Base-by-base conservation (phyloP, 192 early-diverging fungal genomes). In the Gryganskiella cystojenkinii region DNA sequence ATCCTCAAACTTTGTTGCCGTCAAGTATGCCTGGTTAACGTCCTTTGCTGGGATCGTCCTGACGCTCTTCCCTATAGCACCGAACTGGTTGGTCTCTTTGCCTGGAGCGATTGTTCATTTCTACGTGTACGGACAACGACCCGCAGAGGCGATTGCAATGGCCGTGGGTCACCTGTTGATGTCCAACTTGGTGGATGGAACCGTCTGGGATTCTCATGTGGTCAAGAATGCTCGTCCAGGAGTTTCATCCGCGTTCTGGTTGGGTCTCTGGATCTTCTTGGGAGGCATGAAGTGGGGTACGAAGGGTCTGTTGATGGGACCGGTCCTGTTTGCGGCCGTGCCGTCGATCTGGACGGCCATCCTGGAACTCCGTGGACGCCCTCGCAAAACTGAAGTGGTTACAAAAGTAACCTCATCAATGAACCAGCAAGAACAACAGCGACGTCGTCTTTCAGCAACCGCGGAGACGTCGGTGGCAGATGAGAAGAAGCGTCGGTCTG, bases 11-110 rank as follows among this genome's bases (percentile, higher is more conserved):
- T 69, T 78, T 60, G 74, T 78, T 6, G 44, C 61, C 4, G 37
- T 67, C 53, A 68, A 69, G 56, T 78, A 78, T 31, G 74, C 74
- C n/a, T 78, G 74, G 74, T 15, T 78, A 42, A 69, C 74, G 17
- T 68, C 74, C 0, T 47, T 68, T 5, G 63, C 63, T 11, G 74
- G 74, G 2, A 78, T 78, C 22, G 58, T 64, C 3, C 34, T 78
- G 27, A 56, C 49, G 15, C 37, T 69, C 25, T 78, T 78, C 74
- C 74, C 66, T 1, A 78, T 78, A 31, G 65, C 74, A 14, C 74
- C 74, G 34, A 78, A 78, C 42, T 78, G 74, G 74, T 28, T 78
- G 22, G 74, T 69, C 1, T 40, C 74, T 17, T 19, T 78, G 10
- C 74, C 74, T 17, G 74, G 74, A 11, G 74, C 58, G n/a, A 24